A percentile compares a stretch with the other conserved stretches of the same genome.
phyloP scores from a whole-genome alignment of 2,329 filamentous ascomycete species.

The Sporothrix protearum region DNA sequence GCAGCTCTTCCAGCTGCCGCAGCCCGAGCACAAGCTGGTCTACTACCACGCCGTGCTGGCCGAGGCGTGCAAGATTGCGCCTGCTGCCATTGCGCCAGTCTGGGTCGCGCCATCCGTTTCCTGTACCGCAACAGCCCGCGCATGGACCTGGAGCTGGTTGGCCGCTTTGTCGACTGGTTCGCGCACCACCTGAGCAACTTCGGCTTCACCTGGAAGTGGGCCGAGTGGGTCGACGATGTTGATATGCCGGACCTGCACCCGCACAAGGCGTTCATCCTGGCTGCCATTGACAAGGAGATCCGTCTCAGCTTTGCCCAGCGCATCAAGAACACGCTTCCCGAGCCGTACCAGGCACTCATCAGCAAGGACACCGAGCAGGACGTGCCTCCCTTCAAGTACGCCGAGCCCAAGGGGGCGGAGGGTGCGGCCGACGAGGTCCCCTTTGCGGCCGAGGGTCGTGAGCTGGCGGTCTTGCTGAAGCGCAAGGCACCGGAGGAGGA shows the following conservation, averaged over 20 bases:
- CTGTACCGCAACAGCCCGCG: conserved; percentile 77
- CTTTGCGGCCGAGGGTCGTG: conserved; percentile 78
- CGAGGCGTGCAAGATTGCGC: conserved; percentile 91
- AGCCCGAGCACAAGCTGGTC: conserved; percentile 86
- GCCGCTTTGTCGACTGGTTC: conserved; percentile 96
- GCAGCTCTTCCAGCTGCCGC: conserved; percentile 83
- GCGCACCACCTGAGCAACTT: conserved; percentile 97
- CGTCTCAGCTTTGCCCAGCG: conserved; percentile 92
- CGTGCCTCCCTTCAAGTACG: conserved; percentile 86
- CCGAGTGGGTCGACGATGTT: conserved; percentile 90
- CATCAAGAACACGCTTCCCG: conserved; percentile 88
- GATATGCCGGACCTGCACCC: conserved; percentile 73
- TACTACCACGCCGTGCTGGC: conserved; percentile 96
- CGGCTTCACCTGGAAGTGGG: conserved; percentile 99
- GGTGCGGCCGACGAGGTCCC: background rate
- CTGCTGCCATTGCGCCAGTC: conserved; percentile 88
- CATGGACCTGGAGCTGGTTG: conserved; percentile 81
- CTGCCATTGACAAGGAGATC: conserved; percentile 93
- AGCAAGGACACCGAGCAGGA: conserved; percentile 88
- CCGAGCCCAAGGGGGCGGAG: conserved; percentile 3
- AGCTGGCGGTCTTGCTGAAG: conserved; percentile 73
- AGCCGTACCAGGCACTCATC: conserved; percentile 79
- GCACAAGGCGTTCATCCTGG: conserved; percentile 88
- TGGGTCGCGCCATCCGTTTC: conserved; percentile 88
- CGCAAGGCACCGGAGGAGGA: conserved; percentile 84